These are phyloP conservation scores for Apiospora phragmitis DNA, from an alignment of 2,329 filamentous ascomycete genomes.

Conservation along the genomic window DNA sequence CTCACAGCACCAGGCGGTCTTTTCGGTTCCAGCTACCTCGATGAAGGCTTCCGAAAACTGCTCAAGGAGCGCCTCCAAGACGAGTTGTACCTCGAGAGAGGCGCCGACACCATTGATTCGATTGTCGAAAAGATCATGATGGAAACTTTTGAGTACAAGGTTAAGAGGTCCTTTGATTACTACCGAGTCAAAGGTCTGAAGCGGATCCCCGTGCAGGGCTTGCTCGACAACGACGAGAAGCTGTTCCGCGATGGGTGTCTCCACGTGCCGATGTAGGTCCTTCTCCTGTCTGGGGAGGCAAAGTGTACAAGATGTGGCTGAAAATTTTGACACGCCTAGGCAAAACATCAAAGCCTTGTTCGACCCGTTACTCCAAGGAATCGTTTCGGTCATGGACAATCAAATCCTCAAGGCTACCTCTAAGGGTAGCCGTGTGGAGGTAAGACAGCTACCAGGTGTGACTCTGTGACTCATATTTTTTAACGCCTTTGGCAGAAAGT, in stretches of 20 bases:
- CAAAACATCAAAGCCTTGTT: constrained; percentile 19
- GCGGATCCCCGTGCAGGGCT: constrained; percentile 13
- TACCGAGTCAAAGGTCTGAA: constrained; percentile 11
- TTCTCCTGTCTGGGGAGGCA: background rate
- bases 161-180: constrained; percentile 20
- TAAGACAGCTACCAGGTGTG: background rate
- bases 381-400: constrained; percentile 11
- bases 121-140: constrained; percentile 20
- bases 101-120: constrained; percentile 19
- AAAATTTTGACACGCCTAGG: background rate
- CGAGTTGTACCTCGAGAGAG: constrained; percentile 28
- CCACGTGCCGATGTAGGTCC: constrained; percentile 13
- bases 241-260: constrained; percentile 11
- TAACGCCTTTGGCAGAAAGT: constrained; percentile 4
- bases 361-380: constrained; percentile 14
- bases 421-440: constrained; percentile 23
- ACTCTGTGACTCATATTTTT: background rate
- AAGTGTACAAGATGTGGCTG: background rate
- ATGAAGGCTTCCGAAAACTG: constrained; percentile 24
- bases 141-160: constrained; percentile 19
- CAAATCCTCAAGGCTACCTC: constrained; percentile 16
- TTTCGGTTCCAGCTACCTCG: constrained; percentile 32
- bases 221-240: constrained; percentile 16
- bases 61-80: constrained; percentile 1
- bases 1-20: constrained; percentile 21